Evolutionary conservation across 768 basidiomycete genomes (phyloP), one percentile per base, ranked within the genome.

Genomic region (Macrolepiota fuliginosa): DNA sequence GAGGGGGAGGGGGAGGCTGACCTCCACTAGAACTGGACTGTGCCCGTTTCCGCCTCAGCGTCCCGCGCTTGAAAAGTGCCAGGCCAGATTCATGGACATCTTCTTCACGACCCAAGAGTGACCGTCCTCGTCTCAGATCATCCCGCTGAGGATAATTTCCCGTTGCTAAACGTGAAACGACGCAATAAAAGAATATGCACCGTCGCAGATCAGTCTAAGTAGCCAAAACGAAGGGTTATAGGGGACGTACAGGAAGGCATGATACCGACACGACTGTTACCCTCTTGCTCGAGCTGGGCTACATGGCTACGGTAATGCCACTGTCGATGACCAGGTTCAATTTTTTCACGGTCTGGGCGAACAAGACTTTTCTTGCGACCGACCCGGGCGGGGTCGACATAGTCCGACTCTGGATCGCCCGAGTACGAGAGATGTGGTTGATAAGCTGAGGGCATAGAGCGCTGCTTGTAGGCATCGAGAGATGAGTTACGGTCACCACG

Each of bases 251-350:
- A 83, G 47, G 92, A 95, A 27, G 94, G 91, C 71, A 87, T 79
- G 12, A 94, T 83, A 52, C 87, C 92, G 5, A 92, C 79, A 50
- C 81, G 69, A 42, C 82, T 81, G 36, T 77, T 77, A n/a, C 85
- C 81, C 68, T 91, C 87, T 59, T 88, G 80, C 73, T 88, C 86
- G 70, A 91, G 77, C 71, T 88, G 85, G 24, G 90, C 89, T 19
- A 92, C 92, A 74, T 92, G 94, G 61, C 82, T 86, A 57, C 92
- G 87, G 76, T 98, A 98, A 75, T 98, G 91, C 89, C 90, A 98
- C 68, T 95, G 88, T 54, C 94, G 84, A 79, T 98, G 94, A 45
- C 87, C 87, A 10, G 95, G 94, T 69, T 98, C 95, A 67, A 98
- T 92, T 81, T 96, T 94, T 79, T 97, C 96, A 61, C 96, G 81